phyloP scores from a whole-genome alignment of 768 basidiomycete species.

The Tylopilus plumbeoviolaceoides region DNA sequence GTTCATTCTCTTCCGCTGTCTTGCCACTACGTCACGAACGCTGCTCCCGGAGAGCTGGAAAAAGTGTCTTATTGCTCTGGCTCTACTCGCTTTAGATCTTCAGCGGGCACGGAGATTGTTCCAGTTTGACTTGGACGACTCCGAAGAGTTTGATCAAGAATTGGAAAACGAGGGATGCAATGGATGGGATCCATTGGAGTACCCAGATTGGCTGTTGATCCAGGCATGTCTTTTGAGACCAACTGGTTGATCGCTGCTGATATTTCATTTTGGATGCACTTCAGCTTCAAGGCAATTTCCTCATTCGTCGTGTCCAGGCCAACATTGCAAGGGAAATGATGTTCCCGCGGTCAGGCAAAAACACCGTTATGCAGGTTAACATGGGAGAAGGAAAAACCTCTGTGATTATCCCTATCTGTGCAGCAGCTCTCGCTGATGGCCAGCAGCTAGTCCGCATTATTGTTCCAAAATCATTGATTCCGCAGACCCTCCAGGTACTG shows the following conservation, averaged over 20 bases:
- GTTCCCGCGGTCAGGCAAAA: constrained; percentile 31
- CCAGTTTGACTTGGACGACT: neutral
- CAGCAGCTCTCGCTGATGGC: constrained; percentile 39
- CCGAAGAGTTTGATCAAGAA: neutral
- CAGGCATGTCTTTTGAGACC: neutral
- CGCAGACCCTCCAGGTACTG: constrained; percentile 49
- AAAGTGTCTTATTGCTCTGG: constrained; percentile 22
- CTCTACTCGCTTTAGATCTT: constrained; percentile 4
- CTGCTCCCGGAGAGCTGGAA: constrained; percentile 25
- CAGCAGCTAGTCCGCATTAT: constrained; percentile 37
- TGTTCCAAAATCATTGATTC: constrained; percentile 37
- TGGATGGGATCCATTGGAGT: neutral
- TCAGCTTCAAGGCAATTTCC: constrained; percentile 45
- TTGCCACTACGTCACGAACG: constrained; percentile 21
- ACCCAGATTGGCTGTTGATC: neutral
- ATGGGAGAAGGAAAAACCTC: neutral
- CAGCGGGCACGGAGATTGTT: neutral
- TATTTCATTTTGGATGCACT: neutral
- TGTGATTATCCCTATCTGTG: constrained; percentile 44
- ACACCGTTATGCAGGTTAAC: constrained; percentile 44
- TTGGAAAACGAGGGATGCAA: neutral
- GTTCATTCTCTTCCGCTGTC: constrained; percentile 21
- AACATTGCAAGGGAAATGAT: constrained; percentile 46
- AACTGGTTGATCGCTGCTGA: neutral
- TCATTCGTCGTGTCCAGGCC: constrained; percentile 40